Percentiles rank a stretch among this genome's conserved stretches.
Conservation (phyloP, 306 rosid species). For the Sechiopsis laciniata region DNA sequence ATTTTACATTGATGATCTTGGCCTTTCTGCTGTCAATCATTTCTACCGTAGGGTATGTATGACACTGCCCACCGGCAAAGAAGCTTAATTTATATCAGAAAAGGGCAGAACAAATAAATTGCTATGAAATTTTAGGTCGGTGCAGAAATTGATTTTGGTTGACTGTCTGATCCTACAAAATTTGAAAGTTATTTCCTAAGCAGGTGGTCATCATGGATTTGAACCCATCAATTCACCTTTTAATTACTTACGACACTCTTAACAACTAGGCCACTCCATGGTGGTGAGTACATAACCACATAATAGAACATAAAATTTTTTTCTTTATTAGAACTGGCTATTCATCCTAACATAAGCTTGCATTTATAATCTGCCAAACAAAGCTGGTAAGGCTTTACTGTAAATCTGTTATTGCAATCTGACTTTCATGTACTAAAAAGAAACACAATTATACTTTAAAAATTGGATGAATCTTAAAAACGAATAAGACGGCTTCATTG, state of each 20-base stretch:
- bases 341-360: neutral
- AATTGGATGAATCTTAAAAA: neutral
- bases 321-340: neutral
- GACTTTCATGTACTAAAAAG: neutral
- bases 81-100: conserved; percentile 27
- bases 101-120: neutral
- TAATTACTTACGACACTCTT: too few relatives aligned
- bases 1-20: conserved; percentile 53
- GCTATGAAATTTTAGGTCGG: neutral
- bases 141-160: neutral
- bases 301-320: neutral
- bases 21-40: conserved; percentile 54
- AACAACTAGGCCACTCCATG: too few relatives aligned
- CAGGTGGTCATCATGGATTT: too few relatives aligned
- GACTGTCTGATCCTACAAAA: too few relatives aligned
- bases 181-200: too few relatives aligned
- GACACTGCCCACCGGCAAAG: conserved; percentile 53
- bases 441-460: neutral
- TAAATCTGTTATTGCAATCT: neutral
- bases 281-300: neutral
- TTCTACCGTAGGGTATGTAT: conserved; percentile 26
- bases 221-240: too few relatives aligned
- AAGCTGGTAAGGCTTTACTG: conserved; percentile 3
- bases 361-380: neutral
- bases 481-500: neutral